Evolutionary conservation across 2,329 filamentous ascomycete species (phyloP).

Genomic region (Botrytis medusae): DNA sequence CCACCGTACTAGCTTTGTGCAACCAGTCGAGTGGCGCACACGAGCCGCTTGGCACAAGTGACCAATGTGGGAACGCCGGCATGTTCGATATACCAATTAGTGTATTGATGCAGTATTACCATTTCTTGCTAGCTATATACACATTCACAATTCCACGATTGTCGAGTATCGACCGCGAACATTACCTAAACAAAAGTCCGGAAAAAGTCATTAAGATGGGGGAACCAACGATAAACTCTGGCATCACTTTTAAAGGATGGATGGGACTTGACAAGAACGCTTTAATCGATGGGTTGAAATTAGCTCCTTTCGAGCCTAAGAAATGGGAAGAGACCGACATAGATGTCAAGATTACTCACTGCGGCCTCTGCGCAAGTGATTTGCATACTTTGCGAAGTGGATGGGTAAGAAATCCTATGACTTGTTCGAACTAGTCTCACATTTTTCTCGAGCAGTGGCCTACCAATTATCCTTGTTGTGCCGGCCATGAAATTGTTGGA

Average conservation of each 20-base stretch:
- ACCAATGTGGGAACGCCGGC: not conserved
- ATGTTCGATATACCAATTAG: not conserved
- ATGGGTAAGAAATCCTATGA: constrained; percentile 26
- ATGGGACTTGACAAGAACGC: constrained; percentile 35
- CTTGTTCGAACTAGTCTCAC: constrained; percentile 1
- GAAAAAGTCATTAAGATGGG: not conserved
- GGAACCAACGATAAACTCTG: not conserved
- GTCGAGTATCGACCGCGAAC: not conserved
- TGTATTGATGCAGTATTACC: not conserved
- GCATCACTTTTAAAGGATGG: constrained; percentile 33
- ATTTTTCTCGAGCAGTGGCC: constrained; percentile 35
- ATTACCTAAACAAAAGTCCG: not conserved
- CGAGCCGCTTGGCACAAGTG: constrained; percentile 2
- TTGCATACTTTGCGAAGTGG: constrained; percentile 36
- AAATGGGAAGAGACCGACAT: constrained; percentile 48
- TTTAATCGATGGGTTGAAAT: constrained; percentile 34
- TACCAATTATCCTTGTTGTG: constrained; percentile 42
- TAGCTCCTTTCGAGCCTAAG: constrained; percentile 43
- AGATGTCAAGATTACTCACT: constrained; percentile 48
- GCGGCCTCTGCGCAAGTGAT: constrained; percentile 47
- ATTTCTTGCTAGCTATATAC: not conserved
- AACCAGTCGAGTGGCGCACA: not conserved
- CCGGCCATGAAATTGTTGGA: constrained; percentile 52
- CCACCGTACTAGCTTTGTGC: not conserved
- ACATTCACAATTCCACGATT: not conserved